Evolutionary conservation across 371 early-diverging fungal genomes (phyloP), one percentile per base, ranked within the genome.

Genomic region (Mucor saturninus): DNA sequence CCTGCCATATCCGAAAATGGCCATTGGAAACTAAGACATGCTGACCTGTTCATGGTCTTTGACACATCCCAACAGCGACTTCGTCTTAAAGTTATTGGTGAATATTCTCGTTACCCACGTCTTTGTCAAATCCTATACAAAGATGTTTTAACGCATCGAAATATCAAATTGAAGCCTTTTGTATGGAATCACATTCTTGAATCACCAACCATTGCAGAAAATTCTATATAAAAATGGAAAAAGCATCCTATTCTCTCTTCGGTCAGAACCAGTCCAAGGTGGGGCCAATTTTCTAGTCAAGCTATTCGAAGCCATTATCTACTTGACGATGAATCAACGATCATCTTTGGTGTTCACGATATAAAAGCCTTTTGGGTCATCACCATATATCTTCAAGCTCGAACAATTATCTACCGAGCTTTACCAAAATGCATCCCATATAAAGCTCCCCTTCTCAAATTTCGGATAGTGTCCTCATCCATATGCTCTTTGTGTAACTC

Each of bases 91-190:
- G 54, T 54, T 7, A 3, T 4, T 5, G 10, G 26, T 1, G 54
- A 54, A 39, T 54, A 54, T 26, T 5, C 26, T 11, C 38, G 39
- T 1, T 38, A 38, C 4, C 54, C 54, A 15, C 7, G n/a, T n/a
- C 39, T 54, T 1, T 54, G 37, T 5, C 26, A 54, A 38, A 35
- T 10, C 1, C 5, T 54, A 15, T 38, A 38, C 13, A n/a, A 54
- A 6, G 38, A 54, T 0, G 21, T 54, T 5, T 26, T 54, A 4
- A 15, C 2, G 13, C 37, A n/a, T 39, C 26, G 54, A 2, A 54
- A 37, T 2, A 39, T 54, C n/a, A 54, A 54, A 54, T 38, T 54
- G 35, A 10, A 38, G 15, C 54, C 54, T 38, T 54, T 21, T 26
- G 11, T 54, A 21, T 54, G 54, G 54, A 9, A 54, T 7, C 30